Base-by-base conservation (phyloP, 2,329 filamentous ascomycete genomes). In the Trichoderma semiorbis region DNA sequence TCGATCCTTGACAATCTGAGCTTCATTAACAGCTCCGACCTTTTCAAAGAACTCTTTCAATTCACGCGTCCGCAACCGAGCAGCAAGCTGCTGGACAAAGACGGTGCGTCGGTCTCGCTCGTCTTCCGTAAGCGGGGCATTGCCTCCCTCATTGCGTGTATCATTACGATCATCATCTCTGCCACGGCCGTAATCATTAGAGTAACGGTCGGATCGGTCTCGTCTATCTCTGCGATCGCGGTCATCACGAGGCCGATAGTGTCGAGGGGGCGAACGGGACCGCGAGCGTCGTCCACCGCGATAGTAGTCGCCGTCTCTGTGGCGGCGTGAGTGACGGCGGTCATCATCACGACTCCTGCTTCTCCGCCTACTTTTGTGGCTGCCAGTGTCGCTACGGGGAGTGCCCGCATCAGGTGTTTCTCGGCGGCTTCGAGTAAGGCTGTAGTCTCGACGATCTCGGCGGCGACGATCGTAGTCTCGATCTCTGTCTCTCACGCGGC, bases 61-160 rank as follows among this genome's bases (percentile, higher is more conserved):
- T 82, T 98, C 94, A 79, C 94, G 94, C 70, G 93, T 97, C 77
- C 95, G 91, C 75, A 98, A 88, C 79, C 96, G 93, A 76, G 95
- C 95, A 76, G 96, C 96, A 79, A 99, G 92, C 84, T 99, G 96
- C 85, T 99, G 96, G 70, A 99, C 96, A 80, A 99, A 99, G 72
- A 99, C 94, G 72, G 97, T 99, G 78, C 96, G 93, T 77, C 94
- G 92, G 84, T 99, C 96, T 79, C 95, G 92, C 84, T 99, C 96
- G 83, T 98, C 96, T 81, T 98, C 95, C 78, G 93, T 97, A 73
- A 93, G 89, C 79, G 93, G 90, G 32, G 94, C 92, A 68, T 92
- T 90, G 57, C 57, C 66, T 71, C 80, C 81, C 74, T 89, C 87
- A 76, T 82, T 82, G 77, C 81, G 84, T 50, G 81, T 74, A 61